Evolutionary conservation across 306 rosid genomes (phyloP).

Genomic region (Pachyrhizus erosus): DNA sequence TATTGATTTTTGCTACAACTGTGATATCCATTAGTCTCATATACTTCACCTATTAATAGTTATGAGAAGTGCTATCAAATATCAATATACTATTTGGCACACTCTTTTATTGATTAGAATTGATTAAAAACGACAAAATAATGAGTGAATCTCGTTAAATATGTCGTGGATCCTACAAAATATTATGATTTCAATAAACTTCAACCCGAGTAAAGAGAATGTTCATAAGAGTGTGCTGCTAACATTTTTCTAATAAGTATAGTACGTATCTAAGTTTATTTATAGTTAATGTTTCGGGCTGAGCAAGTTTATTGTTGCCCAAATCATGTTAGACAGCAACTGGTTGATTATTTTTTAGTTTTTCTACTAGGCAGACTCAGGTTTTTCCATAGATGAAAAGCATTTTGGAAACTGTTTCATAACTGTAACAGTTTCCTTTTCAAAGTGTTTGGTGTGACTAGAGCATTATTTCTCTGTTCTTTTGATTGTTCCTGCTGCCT

Average conservation of each 20-base stretch:
- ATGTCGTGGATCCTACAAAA: too few species aligned
- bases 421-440: neutral
- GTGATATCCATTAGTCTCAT: neutral
- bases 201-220: too few species aligned
- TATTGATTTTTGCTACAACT: neutral
- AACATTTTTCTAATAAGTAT: neutral
- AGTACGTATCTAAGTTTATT: neutral
- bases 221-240: too few species aligned
- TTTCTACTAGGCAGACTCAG: neutral
- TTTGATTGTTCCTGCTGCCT: neutral
- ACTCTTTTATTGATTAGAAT: too few species aligned
- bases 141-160: too few species aligned
- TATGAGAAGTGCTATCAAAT: too few species aligned
- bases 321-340: neutral
- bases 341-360: neutral
- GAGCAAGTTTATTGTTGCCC: neutral
- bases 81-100: too few species aligned
- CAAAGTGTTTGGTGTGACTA: neutral
- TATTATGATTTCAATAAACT: too few species aligned
- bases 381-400: neutral
- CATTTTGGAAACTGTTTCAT: neutral
- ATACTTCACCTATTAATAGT: neutral
- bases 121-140: too few species aligned
- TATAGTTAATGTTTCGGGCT: neutral
- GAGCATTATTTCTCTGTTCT: conserved; percentile 1